Base-by-base conservation (phyloP, 1,139 yeast species). In the Suhomyces wounanorum region DNA sequence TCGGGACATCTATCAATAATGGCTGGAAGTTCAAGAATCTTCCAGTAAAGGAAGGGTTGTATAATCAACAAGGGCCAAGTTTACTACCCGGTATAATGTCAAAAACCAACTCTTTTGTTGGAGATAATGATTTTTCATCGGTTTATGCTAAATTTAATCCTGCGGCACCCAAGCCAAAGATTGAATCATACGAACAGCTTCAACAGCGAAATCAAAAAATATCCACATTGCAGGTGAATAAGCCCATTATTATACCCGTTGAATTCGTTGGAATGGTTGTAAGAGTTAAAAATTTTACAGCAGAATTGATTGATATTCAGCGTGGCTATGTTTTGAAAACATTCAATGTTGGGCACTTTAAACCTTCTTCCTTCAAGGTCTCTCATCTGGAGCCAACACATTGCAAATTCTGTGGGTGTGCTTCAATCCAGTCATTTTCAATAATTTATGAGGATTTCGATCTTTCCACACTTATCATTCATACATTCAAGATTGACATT, bases 381-480 rank as follows among this genome's bases (percentile, higher is more conserved):
- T 83, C 89, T 53, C 96, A 89, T 64, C 85, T 87, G 45, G 90
- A 85, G 58, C 96, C 96, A 3, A 85, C 90, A 0, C 96, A 90
- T 69, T 90, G 97, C 68, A 79, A 87, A 52, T 90, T 90, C 66
- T 90, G 97, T 72, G 97, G 97, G 1, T 87, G 96, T 71, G 92
- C 89, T 0, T 87, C 96, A 0, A 79, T 89, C 38, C 80, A 83
- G 35, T 79, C 92, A 1, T 77, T 90, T 48, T 85, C 92, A 2
- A 74, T 89, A 35, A 83, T 85, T 1, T 90, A 89, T 65, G 85
- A 85, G 41, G 89, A 85, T 56, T 67, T 68, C 23, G 85, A 81
- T 50, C 72, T 78, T 0, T 78, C 78, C 8, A 79, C 83, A 0
- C 72, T 89, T 45, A 84, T 87, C 8, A 73, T 88, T 66, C 96